A percentile compares a stretch with the other conserved stretches of the same genome.
Conservation (phyloP, 257 asterid genomes). For the Anisodus acutangulus region DNA sequence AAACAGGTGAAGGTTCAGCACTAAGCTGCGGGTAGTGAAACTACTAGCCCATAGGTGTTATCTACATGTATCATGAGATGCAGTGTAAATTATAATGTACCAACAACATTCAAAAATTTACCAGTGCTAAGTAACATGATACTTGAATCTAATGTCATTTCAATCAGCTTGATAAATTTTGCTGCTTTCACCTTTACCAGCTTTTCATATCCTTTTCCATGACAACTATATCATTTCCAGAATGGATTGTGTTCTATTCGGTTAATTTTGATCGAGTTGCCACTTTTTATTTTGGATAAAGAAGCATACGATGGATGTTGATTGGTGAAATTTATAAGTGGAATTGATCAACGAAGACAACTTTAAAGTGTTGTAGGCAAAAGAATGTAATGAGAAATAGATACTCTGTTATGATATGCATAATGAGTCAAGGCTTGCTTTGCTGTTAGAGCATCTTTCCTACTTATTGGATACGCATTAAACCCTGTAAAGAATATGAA, state of each 20-base stretch:
- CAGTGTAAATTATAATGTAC: background rate
- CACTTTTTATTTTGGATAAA: background rate
- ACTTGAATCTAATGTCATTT: background rate
- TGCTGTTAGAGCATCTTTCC: too few relatives aligned
- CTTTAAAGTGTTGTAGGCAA: too few relatives aligned
- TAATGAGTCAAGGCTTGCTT: too few relatives aligned
- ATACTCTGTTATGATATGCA: too few relatives aligned
- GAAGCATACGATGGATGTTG: background rate
- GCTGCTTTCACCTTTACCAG: background rate
- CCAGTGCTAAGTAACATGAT: background rate
- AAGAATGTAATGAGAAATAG: too few relatives aligned
- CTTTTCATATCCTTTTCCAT: background rate
- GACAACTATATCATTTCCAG: background rate
- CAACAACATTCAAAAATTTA: conserved; percentile 4
- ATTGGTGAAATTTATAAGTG: too few relatives aligned
- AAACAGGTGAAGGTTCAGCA: conserved; percentile 10
- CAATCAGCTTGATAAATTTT: background rate
- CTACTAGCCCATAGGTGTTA: background rate
- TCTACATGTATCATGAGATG: conserved; percentile 2
- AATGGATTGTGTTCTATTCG: background rate
- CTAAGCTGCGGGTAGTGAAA: background rate
- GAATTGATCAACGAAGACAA: too few relatives aligned
- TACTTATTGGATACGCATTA: too few relatives aligned
- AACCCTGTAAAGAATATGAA: too few relatives aligned
- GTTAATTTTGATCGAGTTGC: background rate